phyloP scores from a whole-genome alignment of 2,329 filamentous ascomycete species.

The Diplodia intermedia region DNA sequence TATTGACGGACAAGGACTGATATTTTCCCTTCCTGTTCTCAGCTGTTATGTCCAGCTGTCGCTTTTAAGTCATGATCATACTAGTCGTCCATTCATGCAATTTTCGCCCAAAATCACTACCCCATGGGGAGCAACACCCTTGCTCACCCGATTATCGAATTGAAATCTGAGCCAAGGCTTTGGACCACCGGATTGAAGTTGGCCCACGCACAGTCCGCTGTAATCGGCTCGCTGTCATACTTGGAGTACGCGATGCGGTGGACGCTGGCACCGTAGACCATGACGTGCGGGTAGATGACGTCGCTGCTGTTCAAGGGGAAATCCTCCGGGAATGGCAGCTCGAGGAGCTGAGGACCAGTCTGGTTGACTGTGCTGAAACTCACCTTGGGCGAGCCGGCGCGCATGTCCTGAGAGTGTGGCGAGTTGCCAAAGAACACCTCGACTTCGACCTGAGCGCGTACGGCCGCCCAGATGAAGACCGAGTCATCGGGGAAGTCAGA shows the following conservation, averaged over 20 bases:
- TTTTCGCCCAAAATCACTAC: background rate
- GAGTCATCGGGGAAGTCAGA: constrained; percentile 44
- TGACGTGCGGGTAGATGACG: constrained; percentile 28
- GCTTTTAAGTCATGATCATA: background rate
- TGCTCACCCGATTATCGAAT: constrained; percentile 11
- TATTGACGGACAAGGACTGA: background rate
- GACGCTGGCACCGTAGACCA: constrained; percentile 7
- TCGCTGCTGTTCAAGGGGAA: constrained; percentile 27
- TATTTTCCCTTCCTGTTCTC: background rate
- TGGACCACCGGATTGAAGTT: constrained; percentile 32
- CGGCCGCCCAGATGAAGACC: constrained; percentile 49
- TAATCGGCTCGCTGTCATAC: constrained; percentile 31
- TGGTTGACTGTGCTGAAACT: constrained; percentile 26
- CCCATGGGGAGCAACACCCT: background rate
- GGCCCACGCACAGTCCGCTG: constrained; percentile 29
- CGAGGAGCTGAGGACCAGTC: constrained; percentile 17
- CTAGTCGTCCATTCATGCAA: constrained; percentile 8
- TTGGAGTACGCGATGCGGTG: constrained; percentile 30
- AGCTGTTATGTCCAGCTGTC: background rate
- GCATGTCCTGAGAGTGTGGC: constrained; percentile 2
- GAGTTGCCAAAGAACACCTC: constrained; percentile 27
- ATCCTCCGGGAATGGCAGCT: constrained; percentile 29
- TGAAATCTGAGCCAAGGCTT: constrained; percentile 24
- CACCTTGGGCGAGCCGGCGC: constrained; percentile 22
- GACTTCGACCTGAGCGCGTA: constrained; percentile 36